Percentiles rank a stretch among this genome's conserved stretches.
Conservation (phyloP, 2,329 filamentous ascomycete species). For the Alternaria triticimaculans region DNA sequence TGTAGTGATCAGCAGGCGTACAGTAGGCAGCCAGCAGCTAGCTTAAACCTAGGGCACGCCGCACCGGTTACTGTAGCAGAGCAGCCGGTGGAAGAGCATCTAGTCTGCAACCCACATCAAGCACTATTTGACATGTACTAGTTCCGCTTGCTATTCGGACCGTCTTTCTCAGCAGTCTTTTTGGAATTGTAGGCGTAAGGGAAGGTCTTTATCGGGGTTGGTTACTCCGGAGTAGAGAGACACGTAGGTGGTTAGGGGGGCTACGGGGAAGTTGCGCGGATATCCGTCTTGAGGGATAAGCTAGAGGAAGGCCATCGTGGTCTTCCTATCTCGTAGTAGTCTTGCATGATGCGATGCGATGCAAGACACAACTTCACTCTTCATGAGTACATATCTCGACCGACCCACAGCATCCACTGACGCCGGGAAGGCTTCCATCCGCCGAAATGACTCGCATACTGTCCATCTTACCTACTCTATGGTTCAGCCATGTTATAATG, state of each 20-base stretch:
- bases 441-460: not conserved
- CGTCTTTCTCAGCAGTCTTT: not conserved
- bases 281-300: not conserved
- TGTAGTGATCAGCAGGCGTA: not conserved
- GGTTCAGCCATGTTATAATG: not conserved
- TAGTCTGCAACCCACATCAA: not conserved
- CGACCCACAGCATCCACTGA: not conserved
- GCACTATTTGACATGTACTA: not conserved
- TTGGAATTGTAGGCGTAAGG: not conserved
- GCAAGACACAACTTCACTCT: not conserved
- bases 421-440: not conserved
- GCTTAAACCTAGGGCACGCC: not conserved
- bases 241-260: not conserved
- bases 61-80: not conserved
- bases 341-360: not conserved
- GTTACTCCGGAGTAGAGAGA: not conserved
- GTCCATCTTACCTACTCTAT: not conserved
- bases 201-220: not conserved
- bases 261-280: not conserved
- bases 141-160: constrained; percentile 1
- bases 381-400: not conserved
- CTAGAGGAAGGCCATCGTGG: not conserved
- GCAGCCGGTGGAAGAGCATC: not conserved
- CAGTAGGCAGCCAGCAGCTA: not conserved
- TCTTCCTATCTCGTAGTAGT: not conserved